Base-by-base conservation (phyloP, 208 protist genomes). In the Paratrypanosoma confusum region DNA sequence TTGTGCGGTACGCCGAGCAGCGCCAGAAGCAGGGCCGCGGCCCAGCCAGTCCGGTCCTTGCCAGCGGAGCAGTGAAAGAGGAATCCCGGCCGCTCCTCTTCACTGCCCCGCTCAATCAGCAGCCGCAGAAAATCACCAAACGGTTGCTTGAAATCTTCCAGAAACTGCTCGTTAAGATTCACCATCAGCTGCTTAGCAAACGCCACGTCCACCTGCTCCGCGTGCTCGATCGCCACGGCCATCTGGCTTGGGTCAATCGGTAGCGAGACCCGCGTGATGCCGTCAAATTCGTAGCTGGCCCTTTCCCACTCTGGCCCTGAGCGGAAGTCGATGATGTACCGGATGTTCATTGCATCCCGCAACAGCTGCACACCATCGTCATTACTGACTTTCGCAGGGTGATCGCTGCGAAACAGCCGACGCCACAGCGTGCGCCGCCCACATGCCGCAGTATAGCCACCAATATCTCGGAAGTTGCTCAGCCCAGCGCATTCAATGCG, bases 21-120 rank as follows among this genome's bases (percentile, higher is more conserved):
- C 24, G 46, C 47, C 31, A 78, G 57, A 20, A 78, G 44, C 28
- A 78, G 49, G 13, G 70, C 70, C 14, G 58, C 51, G 7, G 41
- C 65, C 28, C 70, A 28, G 13, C 70, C 70, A 2, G 70, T 73
- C 14, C 70, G 51, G 41, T 78, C 70, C 33, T 73, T 78, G 3
- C 70, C 65, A 0, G 60, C 65, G 0, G 58, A 73, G 40, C 70
- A 78, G 49, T 73, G 70, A 16, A 78, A 67, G 2, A 73, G 38
- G 10, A 52, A 39, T 2, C 60, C 43, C 36, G 38, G 13, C 11
- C 60, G 60, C 32, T 60, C 60, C 2, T 49, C 58, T 8, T 52
- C 33, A 17, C 34, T 31, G n/a, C 36, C 34, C 3, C 5, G 23
- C 5, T 18, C 27, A 24, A 75, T 32, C 3, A 71, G 32, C 1